Evolutionary conservation across 306 rosid species (phyloP), one percentile per base, ranked within the genome.

Genomic region (Trifolium dubium): DNA sequence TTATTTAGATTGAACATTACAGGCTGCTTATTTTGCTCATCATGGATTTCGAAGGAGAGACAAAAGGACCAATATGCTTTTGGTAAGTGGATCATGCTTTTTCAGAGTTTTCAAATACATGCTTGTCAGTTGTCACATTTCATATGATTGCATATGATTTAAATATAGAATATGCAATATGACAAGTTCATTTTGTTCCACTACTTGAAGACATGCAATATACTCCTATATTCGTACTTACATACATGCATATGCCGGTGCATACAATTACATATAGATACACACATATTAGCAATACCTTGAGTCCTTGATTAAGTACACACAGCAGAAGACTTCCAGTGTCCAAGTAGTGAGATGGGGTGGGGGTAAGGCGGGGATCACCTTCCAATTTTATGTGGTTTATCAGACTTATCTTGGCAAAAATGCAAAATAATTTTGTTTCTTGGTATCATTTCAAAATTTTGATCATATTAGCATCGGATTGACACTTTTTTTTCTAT

Each of bases 21-120:
- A 92, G 97, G 97, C 96, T 56, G 87, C 89, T 53, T 92, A 92
- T 80, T 85, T 92, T 78, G 82, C 79, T 85, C 80, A 31, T 23
- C 63, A 71, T 58, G 90, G 90, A 69, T 89, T 92, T 68, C 86
- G 69, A 64, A 86, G 96, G 72, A 81, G 81, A 55, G 89, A 82
- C 87, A 85, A 81, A 83, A 73, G 89, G 73, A 83, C 89, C 40
- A 92, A 89, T 77, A 85, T 89, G 96, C 97, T 89, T 74, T 77
- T 92, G 96, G 97, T 88, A 59, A 88, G 77, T 90, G 90, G 88
- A n/a, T 14, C 37, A 23, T 50, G 4, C 49, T 3, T 64, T 29
- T 64, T 46, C n/a, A 49, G 73, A 72, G 49, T 79, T 77, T 71
- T 73, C 5, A 54, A 31, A 28, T 35, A 23, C 12, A 23, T 17